These are phyloP conservation scores for Fraxinus baroniana DNA, from an alignment of 305 asterid genomes.

Conservation along the genomic window DNA sequence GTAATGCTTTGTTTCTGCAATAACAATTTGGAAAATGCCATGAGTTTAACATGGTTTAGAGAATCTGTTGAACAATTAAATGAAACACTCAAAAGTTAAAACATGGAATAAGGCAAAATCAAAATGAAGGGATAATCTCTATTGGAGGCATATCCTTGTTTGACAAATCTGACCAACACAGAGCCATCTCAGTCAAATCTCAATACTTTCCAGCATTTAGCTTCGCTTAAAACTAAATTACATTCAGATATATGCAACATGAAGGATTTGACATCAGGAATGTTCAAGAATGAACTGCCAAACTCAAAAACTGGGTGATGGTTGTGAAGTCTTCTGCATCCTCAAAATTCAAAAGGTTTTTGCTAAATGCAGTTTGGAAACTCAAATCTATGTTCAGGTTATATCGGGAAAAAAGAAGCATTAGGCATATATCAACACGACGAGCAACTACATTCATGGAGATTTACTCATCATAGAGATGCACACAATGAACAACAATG, in stretches of 20 bases:
- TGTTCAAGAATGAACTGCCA: background rate
- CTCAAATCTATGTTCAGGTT: background rate
- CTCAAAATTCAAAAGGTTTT: background rate
- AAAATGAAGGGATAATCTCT: too few relatives aligned
- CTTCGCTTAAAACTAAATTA: background rate
- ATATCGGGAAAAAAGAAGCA: too few relatives aligned
- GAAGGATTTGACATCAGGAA: background rate
- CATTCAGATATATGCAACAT: background rate
- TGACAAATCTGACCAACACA: background rate
- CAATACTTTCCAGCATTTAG: background rate
- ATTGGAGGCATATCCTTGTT: background rate
- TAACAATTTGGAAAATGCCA: background rate
- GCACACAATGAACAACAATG: background rate
- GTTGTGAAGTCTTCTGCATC: background rate
- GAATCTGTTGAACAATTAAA: too few relatives aligned
- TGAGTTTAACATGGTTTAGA: too few relatives aligned
- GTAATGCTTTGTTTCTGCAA: conserved; percentile 28
- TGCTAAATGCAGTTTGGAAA: background rate
- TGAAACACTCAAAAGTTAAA: too few relatives aligned
- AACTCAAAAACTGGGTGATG: background rate
- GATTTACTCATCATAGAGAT: background rate
- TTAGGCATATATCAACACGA: background rate
- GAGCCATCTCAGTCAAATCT: too few relatives aligned
- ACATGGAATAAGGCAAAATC: background rate
- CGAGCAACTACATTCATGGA: background rate